Base-by-base conservation (phyloP, 257 asterid species). In the Misopates orontium region DNA sequence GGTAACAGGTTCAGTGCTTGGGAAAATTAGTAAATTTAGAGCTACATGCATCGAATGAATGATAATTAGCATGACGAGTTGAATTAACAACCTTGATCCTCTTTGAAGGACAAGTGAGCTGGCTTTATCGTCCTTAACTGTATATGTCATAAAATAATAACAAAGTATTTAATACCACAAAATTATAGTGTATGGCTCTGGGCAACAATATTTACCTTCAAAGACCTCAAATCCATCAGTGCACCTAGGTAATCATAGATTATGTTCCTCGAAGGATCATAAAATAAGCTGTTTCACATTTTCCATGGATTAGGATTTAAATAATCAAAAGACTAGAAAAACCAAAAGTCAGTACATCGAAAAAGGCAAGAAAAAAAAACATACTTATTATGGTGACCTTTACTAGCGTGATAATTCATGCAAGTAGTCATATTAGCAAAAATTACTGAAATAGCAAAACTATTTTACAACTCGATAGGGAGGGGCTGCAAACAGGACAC, bases 101-200 rank as follows among this genome's bases (percentile, higher is more conserved):
- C 92, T 78, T 79, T 65, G 69, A 93, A 90, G 40, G 99, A 93
- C 72, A 75, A 53, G 40, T 74, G 77, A 76, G 99, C 97, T 53
- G 96, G 95, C 61, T 55, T 74, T 49, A 90, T 70, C 10, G 99
- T 90, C 85, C 82, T 80, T 62, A 93, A 77, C 99, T 90, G 96
- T 73, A 60, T 56, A 56, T 16, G 71, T 63, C 75, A 60, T 66
- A 72, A 59, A 71, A 25, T 23, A 73, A 63, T 63, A 76, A 71
- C 68, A 48, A 55, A 47, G 62, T 36, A 31, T n/a, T n/a, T 42
- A 69, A 54, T 50, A 62, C 54, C 8, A 56, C 42, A 69, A 64
- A 44, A 5, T 22, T 67, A 56, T 52, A 54, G 14, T 62, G 31
- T 47, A 25, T 31, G 64, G 13, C 24, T 20, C 15, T 55, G 57